phyloP scores from a whole-genome alignment of 1,284 basidiomycete genomes.

The Ustilago crameri region DNA sequence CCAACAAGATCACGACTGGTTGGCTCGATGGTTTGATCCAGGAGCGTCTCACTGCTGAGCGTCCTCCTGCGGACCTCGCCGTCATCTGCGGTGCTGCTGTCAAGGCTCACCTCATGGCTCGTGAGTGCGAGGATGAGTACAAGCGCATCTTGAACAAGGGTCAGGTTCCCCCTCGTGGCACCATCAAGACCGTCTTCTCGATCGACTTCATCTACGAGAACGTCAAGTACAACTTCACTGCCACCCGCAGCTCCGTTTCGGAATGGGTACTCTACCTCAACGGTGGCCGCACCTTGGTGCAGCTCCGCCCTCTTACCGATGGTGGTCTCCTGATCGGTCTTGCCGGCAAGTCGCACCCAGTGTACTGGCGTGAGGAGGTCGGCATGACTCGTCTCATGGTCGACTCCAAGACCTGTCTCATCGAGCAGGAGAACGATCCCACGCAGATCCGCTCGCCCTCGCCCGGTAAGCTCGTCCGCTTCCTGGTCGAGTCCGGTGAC shows the following conservation, averaged over 20 bases:
- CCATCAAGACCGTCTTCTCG: conserved; percentile 94
- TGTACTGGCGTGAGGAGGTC: conserved; percentile 99
- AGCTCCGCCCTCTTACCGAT: conserved; percentile 82
- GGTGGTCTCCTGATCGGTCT: conserved; percentile 92
- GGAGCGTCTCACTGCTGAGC: conserved; percentile 92
- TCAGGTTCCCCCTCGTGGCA: conserved; percentile 93
- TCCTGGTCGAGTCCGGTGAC: conserved; percentile 95
- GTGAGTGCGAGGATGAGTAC: conserved; percentile 91
- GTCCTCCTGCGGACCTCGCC: conserved; percentile 89
- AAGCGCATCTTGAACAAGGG: conserved; percentile 96
- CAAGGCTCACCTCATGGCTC: conserved; percentile 90
- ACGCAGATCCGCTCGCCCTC: conserved; percentile 95
- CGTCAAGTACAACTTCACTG: conserved; percentile 93
- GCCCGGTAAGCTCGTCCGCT: conserved; percentile 95
- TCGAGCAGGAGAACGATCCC: conserved; percentile 99
- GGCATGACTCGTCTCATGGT: conserved; percentile 82
- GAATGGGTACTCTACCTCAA: conserved; percentile 96
- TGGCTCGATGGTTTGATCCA: conserved; percentile 99
- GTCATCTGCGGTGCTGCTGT: conserved; percentile 94
- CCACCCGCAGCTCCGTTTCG: conserved; percentile 86
- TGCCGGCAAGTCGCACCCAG: conserved; percentile 93
- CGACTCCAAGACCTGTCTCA: conserved; percentile 92
- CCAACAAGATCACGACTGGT: conserved; percentile 97
- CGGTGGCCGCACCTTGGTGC: conserved; percentile 74
- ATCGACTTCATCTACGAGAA: conserved; percentile 96